Evolutionary conservation across 768 basidiomycete genomes (phyloP).

Genomic region (Cubamyces lactineus): DNA sequence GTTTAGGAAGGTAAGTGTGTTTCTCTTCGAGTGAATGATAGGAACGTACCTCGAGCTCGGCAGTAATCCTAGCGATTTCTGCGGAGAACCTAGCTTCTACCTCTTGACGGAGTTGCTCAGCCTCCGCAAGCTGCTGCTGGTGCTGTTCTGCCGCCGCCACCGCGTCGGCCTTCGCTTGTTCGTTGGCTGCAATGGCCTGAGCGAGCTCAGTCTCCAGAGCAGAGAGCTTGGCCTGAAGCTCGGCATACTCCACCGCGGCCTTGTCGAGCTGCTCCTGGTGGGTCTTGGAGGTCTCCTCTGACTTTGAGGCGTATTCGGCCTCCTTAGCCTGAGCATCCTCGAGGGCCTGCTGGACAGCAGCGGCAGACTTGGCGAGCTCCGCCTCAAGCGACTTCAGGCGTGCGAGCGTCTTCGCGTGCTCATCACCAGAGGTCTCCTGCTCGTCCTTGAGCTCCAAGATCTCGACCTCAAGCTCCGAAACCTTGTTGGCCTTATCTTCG

Average conservation of each 20-base stretch:
- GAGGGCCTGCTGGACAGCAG: constrained; percentile 50
- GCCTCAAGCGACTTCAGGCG: constrained; percentile 56
- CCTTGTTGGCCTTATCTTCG: constrained; percentile 68
- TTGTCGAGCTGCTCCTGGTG: constrained; percentile 53
- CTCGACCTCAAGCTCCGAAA: constrained; percentile 84
- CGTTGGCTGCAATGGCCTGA: constrained; percentile 48
- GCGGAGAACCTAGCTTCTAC: constrained; percentile 56
- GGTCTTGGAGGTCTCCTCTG: constrained; percentile 44
- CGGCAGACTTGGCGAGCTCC: constrained; percentile 52
- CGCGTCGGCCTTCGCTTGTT: constrained; percentile 50
- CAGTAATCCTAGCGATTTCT: constrained; percentile 56
- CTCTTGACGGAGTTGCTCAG: constrained; percentile 51
- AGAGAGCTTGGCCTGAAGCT: constrained; percentile 48
- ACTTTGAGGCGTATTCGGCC: constrained; percentile 43
- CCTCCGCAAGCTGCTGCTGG: constrained; percentile 51
- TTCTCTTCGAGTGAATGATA: background rate
- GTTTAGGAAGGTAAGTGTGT: constrained; percentile 6
- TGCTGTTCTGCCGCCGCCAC: constrained; percentile 52
- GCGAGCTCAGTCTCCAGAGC: constrained; percentile 52
- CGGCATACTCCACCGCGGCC: constrained; percentile 36
- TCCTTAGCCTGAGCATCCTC: constrained; percentile 54
- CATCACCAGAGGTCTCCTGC: constrained; percentile 67
- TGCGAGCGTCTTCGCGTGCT: constrained; percentile 47
- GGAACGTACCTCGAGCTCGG: constrained; percentile 64
- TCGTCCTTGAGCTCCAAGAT: constrained; percentile 76